Evolutionary conservation across 1,284 basidiomycete species (phyloP).

Genomic region (Tetrapyrgos nigripes): DNA sequence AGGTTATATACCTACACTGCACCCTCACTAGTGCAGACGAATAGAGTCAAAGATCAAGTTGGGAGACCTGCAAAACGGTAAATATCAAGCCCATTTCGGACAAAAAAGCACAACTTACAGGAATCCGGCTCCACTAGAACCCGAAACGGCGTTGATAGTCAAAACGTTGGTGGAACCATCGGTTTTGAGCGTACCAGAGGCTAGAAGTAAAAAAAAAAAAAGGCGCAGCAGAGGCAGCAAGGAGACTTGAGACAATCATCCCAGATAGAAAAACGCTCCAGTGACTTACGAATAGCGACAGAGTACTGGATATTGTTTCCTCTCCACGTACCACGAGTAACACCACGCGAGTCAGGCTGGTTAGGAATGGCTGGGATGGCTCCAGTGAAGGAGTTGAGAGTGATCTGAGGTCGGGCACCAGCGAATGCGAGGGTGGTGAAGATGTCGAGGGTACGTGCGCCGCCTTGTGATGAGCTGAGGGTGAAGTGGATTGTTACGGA

Average conservation of each 20-base stretch:
- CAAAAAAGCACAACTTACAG: conserved; percentile 27
- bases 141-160: conserved; percentile 39
- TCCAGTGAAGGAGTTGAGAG: conserved; percentile 35
- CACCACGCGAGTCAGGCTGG: conserved; percentile 36
- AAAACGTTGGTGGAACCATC: conserved; percentile 32
- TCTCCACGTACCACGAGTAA: conserved; percentile 29
- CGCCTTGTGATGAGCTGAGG: conserved; percentile 26
- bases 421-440: conserved; percentile 42
- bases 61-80: conserved; percentile 30
- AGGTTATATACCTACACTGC: too few relatives aligned
- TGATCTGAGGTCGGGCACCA: conserved; percentile 38
- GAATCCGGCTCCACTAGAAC: conserved; percentile 36
- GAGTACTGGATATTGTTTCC: conserved; percentile 42
- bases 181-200: conserved; percentile 34
- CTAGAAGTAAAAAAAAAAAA: conserved; percentile 16
- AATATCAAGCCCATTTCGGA: neutral
- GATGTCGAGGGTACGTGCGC: conserved; percentile 40
- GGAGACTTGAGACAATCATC: neutral
- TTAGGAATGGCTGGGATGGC: conserved; percentile 33
- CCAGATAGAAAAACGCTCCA: neutral
- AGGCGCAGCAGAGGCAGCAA: neutral
- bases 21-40: conserved; percentile 4
- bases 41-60: conserved; percentile 39
- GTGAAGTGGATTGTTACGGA: conserved; percentile 34
- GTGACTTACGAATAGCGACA: conserved; percentile 36